Evolutionary conservation across 139 green algal genomes (phyloP).

Genomic region (Yamagishiella unicocca): DNA sequence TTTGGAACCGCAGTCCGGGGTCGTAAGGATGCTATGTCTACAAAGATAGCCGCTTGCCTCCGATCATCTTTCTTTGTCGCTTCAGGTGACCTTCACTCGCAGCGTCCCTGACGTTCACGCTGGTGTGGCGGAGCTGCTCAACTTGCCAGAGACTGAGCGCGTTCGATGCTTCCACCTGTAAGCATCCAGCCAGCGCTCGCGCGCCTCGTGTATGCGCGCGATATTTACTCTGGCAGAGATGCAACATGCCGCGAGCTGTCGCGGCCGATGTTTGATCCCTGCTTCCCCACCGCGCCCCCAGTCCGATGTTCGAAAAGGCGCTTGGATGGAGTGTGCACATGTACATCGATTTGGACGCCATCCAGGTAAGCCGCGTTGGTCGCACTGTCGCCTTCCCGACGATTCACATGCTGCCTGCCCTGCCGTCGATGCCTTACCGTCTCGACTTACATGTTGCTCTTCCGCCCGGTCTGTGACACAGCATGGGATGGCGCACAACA

Average conservation of each 20-base stretch:
- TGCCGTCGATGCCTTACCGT: too few relatives aligned
- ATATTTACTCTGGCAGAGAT: too few relatives aligned
- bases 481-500: conserved; percentile 55
- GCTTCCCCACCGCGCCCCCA: not conserved
- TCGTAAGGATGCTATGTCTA: too few relatives aligned
- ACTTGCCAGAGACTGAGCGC: conserved; percentile 38
- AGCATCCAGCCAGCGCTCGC: too few relatives aligned
- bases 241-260: too few relatives aligned
- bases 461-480: conserved; percentile 5
- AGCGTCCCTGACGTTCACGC: conserved; percentile 31
- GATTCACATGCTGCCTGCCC: too few relatives aligned
- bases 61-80: not conserved
- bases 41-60: too few relatives aligned
- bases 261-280: not conserved
- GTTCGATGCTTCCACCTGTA: conserved; percentile 48
- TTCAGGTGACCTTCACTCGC: not conserved
- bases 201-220: too few relatives aligned
- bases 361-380: conserved; percentile 2
- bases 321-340: conserved; percentile 49
- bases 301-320: conserved; percentile 41
- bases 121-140: conserved; percentile 23
- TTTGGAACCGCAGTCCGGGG: too few relatives aligned
- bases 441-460: too few relatives aligned
- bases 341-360: conserved; percentile 52
- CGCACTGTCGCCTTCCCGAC: too few relatives aligned